Evolutionary conservation across 106 monocot species (phyloP).

Genomic region (Acorus calamus): DNA sequence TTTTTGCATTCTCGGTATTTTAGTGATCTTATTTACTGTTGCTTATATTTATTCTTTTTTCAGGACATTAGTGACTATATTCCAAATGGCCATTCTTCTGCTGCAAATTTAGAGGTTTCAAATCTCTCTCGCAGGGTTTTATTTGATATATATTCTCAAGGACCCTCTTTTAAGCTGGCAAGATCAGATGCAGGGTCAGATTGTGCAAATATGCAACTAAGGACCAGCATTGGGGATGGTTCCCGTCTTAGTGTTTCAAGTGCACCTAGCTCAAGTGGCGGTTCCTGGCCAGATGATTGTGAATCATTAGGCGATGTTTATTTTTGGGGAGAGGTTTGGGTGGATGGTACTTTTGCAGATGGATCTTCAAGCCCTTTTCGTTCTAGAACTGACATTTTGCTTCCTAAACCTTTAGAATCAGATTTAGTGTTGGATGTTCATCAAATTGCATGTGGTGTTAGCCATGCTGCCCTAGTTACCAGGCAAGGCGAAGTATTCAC

Average conservation of each 20-base stretch:
- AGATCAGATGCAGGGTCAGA: constrained; percentile 23
- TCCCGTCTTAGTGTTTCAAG: constrained; percentile 68
- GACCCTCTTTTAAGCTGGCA: constrained; percentile 23
- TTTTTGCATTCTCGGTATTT: too few relatives aligned
- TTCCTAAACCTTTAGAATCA: constrained; percentile 68
- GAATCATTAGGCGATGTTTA: constrained; percentile 84
- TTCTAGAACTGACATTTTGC: constrained; percentile 32
- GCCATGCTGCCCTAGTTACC: constrained; percentile 67
- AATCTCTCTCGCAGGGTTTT: constrained; percentile 18
- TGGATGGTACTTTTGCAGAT: constrained; percentile 27
- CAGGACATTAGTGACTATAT: constrained; percentile 42
- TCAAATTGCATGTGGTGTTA: constrained; percentile 58
- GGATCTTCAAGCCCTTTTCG: constrained; percentile 11
- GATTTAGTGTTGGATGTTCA: constrained; percentile 75
- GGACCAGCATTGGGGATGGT: constrained; percentile 47
- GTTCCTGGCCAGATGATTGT: constrained; percentile 71
- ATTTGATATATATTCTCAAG: constrained; percentile 11
- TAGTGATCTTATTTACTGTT: not conserved
- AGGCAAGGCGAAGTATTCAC: constrained; percentile 82
- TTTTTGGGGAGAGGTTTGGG: constrained; percentile 79
- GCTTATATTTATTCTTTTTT: not conserved
- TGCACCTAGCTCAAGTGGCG: constrained; percentile 64
- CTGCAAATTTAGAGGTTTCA: constrained; percentile 35
- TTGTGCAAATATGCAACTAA: constrained; percentile 38
- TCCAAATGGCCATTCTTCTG: constrained; percentile 24